Conservation (phyloP, 306 rosid genomes). For the Inga laurina region DNA sequence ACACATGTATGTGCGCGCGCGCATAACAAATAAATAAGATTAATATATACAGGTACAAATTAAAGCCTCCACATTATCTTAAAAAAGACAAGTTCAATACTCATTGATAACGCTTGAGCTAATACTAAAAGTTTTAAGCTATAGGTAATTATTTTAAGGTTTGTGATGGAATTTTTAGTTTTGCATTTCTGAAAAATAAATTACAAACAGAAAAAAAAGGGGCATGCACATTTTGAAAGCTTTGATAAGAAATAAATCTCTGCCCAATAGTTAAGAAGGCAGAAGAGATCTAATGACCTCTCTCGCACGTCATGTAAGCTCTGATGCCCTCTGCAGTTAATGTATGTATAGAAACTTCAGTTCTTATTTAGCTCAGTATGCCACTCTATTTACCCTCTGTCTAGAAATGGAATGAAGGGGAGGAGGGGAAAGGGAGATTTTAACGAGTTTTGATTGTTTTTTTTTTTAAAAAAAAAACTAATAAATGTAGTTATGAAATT, state of each 20-base stretch:
- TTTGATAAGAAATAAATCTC: conserved; percentile 42
- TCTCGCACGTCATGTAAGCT: conserved; percentile 31
- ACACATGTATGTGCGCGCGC: no score
- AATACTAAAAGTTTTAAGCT: background rate
- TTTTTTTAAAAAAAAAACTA: no score
- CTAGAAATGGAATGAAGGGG: background rate
- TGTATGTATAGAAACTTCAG: conserved; percentile 12
- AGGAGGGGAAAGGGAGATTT: background rate
- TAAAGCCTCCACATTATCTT: background rate
- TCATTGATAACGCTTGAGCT: background rate
- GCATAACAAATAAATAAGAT: background rate
- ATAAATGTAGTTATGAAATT: background rate
- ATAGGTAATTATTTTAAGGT: background rate
- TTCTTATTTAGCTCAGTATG: conserved; percentile 25
- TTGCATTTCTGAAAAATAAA: background rate
- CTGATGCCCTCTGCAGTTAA: conserved; percentile 9
- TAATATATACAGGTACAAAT: background rate
- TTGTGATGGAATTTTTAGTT: background rate
- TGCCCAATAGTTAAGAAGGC: conserved; percentile 27
- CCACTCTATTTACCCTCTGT: background rate
- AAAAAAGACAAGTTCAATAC: background rate
- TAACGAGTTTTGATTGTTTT: background rate
- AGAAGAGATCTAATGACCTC: conserved; percentile 46
- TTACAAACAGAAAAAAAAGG: no score
- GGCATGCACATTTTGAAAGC: background rate